Conservation (phyloP, 805 yeast genomes). For the Maudiozyma turicensis region DNA sequence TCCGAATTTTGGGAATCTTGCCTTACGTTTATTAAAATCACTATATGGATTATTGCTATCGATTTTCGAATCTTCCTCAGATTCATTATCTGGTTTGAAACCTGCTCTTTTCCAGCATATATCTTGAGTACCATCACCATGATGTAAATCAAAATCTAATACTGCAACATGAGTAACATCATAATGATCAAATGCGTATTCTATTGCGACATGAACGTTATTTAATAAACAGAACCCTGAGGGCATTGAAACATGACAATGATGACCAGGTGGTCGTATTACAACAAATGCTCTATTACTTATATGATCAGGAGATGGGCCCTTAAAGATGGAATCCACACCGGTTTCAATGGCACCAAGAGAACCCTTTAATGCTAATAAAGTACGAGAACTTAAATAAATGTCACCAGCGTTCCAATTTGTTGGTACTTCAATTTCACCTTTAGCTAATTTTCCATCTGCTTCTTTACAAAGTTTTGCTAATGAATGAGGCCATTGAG, state of each 20-base stretch:
- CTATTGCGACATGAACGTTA: constrained; percentile 73
- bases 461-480: constrained; percentile 50
- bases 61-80: constrained; percentile 17
- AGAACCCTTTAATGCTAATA: constrained; percentile 66
- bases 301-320: constrained; percentile 27
- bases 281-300: constrained; percentile 50
- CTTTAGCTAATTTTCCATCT: constrained; percentile 40
- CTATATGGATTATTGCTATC: constrained; percentile 22
- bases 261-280: constrained; percentile 81
- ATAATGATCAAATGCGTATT: constrained; percentile 56
- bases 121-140: constrained; percentile 85
- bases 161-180: constrained; percentile 73
- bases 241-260: constrained; percentile 73
- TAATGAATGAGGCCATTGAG: constrained; percentile 57
- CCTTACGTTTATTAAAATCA: constrained; percentile 37
- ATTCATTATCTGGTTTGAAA: constrained; percentile 25
- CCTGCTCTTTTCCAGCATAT: constrained; percentile 69
- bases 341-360: constrained; percentile 68
- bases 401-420: constrained; percentile 81
- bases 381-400: constrained; percentile 54
- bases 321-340: constrained; percentile 42
- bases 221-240: constrained; percentile 77
- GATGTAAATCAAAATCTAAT: constrained; percentile 76
- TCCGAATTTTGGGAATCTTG: constrained; percentile 53
- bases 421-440: constrained; percentile 64